Base-by-base conservation (phyloP, 2,329 filamentous ascomycete genomes). In the Tricladium varicosporioides region DNA sequence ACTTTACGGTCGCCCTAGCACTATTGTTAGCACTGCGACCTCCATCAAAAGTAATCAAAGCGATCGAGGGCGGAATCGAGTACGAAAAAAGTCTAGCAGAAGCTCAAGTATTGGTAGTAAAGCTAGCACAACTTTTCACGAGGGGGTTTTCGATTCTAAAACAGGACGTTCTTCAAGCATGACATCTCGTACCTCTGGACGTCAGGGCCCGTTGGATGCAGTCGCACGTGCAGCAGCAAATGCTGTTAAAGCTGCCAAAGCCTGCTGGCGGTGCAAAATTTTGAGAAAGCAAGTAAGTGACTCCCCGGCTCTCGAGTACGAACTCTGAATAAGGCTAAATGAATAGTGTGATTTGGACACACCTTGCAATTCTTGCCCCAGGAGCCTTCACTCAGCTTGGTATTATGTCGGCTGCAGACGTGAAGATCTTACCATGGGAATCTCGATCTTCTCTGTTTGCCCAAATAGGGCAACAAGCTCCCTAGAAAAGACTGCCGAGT, bases 121-220 rank as follows among this genome's bases (percentile, higher is more conserved):
- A 14, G 46, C 18, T 14, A 48, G 46, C 46, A 32, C 46, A 16
- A 14, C n/a, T n/a, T 31, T 48, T 15, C 32, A n/a, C 1, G 36
- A 40, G 11, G 4, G n/a, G 5, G 22, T 22, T 14, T 48, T 48
- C 9, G 46, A 48, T 22, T 48, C 14, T 4, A 48, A 14, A 13
- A n/a, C 46, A 7, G 19, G 31, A n/a, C 46, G 46, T 5, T 48
- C 46, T 32, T 15, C 19, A 5, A 32, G 46, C n/a, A 11, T 27
- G 13, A 32, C 14, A 5, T 48, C 46, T 15, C 11, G 22, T 11
- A 71, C 8, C 73, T 75, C 69, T 69, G 44, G 46, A 7, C 44
- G 52, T 33, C 44, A 33, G 32, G 52, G 52, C 7, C 46, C 32
- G n/a, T 11, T 54, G 11, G 40, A 31, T 13, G 18, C 33, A 16